Percentiles rank a stretch among this genome's conserved stretches.
Evolutionary conservation across 345 rosid genomes (phyloP).

Genomic region (Salix viminalis): DNA sequence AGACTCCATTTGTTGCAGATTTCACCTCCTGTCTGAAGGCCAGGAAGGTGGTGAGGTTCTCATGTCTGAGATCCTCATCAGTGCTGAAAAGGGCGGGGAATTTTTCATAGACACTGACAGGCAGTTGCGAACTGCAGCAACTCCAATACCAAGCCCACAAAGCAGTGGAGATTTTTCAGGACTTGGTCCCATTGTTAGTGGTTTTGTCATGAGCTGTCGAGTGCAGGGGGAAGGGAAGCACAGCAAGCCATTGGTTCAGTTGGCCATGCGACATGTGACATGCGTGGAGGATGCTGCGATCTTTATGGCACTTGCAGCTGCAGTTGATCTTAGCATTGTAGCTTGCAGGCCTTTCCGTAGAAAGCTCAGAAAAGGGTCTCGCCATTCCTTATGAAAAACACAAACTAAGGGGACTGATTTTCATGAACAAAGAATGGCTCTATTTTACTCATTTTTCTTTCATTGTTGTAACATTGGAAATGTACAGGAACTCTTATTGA

Average conservation of each 20-base stretch:
- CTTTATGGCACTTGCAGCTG: slow-evolving; percentile 94
- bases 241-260: slow-evolving; percentile 77
- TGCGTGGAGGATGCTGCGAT: slow-evolving; percentile 96
- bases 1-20: slow-evolving; percentile 81
- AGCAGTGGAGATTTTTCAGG: slow-evolving; percentile 88
- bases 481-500: slow-evolving; percentile 34
- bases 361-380: slow-evolving; percentile 53
- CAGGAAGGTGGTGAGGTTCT: slow-evolving; percentile 74
- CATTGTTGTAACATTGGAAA: slow-evolving; percentile 26
- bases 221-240: slow-evolving; percentile 89
- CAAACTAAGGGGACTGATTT: slow-evolving; percentile 16
- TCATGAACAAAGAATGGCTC: slow-evolving; percentile 19
- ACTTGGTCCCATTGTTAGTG: slow-evolving; percentile 49
- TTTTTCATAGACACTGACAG: slow-evolving; percentile 79
- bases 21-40: slow-evolving; percentile 71
- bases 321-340: slow-evolving; percentile 86
- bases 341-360: slow-evolving; percentile 90
- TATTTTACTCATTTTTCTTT: slow-evolving; percentile 2
- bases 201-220: slow-evolving; percentile 90
- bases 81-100: slow-evolving; percentile 88
- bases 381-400: slow-evolving; percentile 49
- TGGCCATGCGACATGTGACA: slow-evolving; percentile 83
- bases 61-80: slow-evolving; percentile 76
- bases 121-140: slow-evolving; percentile 55
- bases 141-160: slow-evolving; percentile 85